These are phyloP conservation scores for Fusarium aywerte DNA, from an alignment of 2,329 filamentous ascomycete genomes.

Conservation along the genomic window DNA sequence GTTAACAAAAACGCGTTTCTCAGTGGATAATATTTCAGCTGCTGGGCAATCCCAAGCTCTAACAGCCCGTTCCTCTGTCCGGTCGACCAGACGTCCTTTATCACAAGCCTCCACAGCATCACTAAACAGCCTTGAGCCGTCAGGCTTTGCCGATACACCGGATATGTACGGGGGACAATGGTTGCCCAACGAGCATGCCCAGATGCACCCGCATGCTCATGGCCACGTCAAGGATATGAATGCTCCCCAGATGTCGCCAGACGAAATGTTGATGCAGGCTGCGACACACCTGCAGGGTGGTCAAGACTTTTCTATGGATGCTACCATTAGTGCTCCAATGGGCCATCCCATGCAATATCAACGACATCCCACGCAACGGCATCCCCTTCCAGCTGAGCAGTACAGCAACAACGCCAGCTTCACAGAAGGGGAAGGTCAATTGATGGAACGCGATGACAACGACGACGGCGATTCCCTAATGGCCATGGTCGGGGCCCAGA, in stretches of 20 bases:
- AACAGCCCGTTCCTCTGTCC: constrained; percentile 49
- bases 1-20: constrained; percentile 29
- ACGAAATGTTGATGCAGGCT: constrained; percentile 68
- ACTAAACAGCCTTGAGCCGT: constrained; percentile 65
- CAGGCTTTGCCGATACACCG: constrained; percentile 55
- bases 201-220: constrained; percentile 42
- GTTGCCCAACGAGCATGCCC: constrained; percentile 54
- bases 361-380: constrained; percentile 55
- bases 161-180: constrained; percentile 63
- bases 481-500: constrained; percentile 59
- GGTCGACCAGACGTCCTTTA: constrained; percentile 62
- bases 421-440: constrained; percentile 67
- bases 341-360: constrained; percentile 57
- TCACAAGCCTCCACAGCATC: constrained; percentile 68
- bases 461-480: constrained; percentile 66
- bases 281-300: constrained; percentile 65
- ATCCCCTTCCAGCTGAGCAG: constrained; percentile 65
- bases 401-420: constrained; percentile 65
- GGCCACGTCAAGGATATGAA: constrained; percentile 58
- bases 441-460: constrained; percentile 69
- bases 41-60: constrained; percentile 45
- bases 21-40: constrained; percentile 43
- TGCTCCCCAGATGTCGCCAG: constrained; percentile 62
- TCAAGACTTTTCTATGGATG: constrained; percentile 62
- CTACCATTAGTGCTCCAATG: constrained; percentile 58